A percentile compares a stretch with the other conserved stretches of the same genome.
Evolutionary conservation across 176 grass and related monocot species (phyloP).

Genomic region (Oryza meridionalis): DNA sequence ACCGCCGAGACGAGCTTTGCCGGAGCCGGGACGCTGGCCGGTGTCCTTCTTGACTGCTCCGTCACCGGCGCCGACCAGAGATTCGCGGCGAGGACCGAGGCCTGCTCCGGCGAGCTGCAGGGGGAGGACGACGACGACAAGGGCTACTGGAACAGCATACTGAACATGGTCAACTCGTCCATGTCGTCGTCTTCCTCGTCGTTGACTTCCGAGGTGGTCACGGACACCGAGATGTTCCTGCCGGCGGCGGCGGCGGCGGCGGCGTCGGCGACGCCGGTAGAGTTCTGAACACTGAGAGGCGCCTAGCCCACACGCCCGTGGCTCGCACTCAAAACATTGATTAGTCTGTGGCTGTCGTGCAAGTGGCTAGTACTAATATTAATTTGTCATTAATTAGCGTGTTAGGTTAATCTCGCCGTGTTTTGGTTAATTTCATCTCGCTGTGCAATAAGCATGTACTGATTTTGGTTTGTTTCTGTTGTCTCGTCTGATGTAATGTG

Average conservation of each 20-base stretch:
- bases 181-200: slow-evolving; percentile 48
- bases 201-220: slow-evolving; percentile 30
- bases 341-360: background rate
- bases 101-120: background rate
- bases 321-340: background rate
- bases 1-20: background rate
- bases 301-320: background rate
- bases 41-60: slow-evolving; percentile 17
- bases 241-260: background rate
- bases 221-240: slow-evolving; percentile 25
- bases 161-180: slow-evolving; percentile 63
- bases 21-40: slow-evolving; percentile 3
- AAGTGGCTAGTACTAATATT: slow-evolving; percentile 30
- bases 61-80: slow-evolving; percentile 15
- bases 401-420: slow-evolving; percentile 20
- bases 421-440: background rate
- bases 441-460: slow-evolving; percentile 42
- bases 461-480: background rate
- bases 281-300: slow-evolving; percentile 28
- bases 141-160: slow-evolving; percentile 74
- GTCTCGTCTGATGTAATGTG: slow-evolving; percentile 13
- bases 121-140: slow-evolving; percentile 47
- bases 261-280: slow-evolving; percentile 17
- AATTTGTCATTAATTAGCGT: background rate
- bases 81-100: slow-evolving; percentile 15